These are phyloP conservation scores for Metarhizium anisopliae DNA, from an alignment of 2,329 filamentous ascomycete genomes.

Conservation along the genomic window DNA sequence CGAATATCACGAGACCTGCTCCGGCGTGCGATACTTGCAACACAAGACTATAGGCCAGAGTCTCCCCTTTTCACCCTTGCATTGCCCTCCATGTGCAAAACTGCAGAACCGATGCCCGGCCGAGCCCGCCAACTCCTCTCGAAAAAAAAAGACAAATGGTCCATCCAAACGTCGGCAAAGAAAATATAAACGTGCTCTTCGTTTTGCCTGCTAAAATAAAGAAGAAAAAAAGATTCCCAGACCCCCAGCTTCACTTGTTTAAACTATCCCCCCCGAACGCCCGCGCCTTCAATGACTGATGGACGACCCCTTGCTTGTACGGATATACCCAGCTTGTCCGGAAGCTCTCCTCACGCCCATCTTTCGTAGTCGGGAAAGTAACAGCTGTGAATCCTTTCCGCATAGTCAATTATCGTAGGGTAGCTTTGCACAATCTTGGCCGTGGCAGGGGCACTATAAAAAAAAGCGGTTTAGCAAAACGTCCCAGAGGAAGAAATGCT, in stretches of 20 bases:
- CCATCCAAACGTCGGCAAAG: neutral
- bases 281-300: neutral
- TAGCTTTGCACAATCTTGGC: slow-evolving; percentile 33
- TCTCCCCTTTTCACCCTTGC: neutral
- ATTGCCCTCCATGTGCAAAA: neutral
- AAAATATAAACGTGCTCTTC: neutral
- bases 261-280: neutral
- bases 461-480: too few species aligned
- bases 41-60: neutral
- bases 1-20: neutral
- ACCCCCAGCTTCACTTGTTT: neutral
- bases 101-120: neutral
- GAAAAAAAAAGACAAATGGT: neutral
- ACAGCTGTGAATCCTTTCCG: slow-evolving; percentile 40
- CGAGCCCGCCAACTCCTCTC: neutral
- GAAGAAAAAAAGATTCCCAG: neutral
- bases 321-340: too few species aligned
- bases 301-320: neutral
- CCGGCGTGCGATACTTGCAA: neutral
- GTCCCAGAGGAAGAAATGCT: neutral
- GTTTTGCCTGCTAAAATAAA: neutral
- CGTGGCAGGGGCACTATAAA: slow-evolving; percentile 35
- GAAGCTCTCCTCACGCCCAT: slow-evolving; percentile 14
- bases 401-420: slow-evolving; percentile 46
- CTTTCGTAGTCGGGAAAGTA: slow-evolving; percentile 51